phyloP scores from a whole-genome alignment of 1,284 basidiomycete genomes.

The Tilletia indica region DNA sequence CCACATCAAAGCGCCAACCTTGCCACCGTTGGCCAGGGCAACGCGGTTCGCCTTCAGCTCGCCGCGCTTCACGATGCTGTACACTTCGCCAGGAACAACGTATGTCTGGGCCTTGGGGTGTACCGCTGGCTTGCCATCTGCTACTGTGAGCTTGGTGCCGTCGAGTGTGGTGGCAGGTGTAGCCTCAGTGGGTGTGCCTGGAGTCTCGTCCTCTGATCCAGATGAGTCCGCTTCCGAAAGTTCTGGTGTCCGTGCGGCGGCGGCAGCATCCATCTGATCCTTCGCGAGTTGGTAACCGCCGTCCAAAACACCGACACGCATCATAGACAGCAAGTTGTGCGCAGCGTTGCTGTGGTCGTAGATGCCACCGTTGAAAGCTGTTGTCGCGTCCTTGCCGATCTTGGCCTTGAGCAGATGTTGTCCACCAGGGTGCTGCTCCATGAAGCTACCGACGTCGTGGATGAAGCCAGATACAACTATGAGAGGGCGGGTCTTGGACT shows the following conservation, averaged over 20 bases:
- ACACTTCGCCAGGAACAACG: slow-evolving; percentile 49
- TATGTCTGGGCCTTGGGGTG: slow-evolving; percentile 31
- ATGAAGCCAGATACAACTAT: slow-evolving; percentile 53
- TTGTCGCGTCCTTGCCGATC: slow-evolving; percentile 53
- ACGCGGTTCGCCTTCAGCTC: slow-evolving; percentile 30
- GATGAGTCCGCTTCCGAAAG: slow-evolving; percentile 24
- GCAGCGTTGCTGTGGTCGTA: slow-evolving; percentile 55
- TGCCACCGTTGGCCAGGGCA: slow-evolving; percentile 9
- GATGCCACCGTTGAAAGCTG: slow-evolving; percentile 52
- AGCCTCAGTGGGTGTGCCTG: slow-evolving; percentile 22
- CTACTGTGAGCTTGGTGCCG: neutral
- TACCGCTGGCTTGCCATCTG: slow-evolving; percentile 7
- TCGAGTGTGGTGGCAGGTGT: slow-evolving; percentile 19
- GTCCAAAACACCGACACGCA: slow-evolving; percentile 54
- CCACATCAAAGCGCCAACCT: slow-evolving; percentile 12
- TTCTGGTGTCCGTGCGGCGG: slow-evolving; percentile 33
- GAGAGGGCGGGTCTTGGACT: slow-evolving; percentile 51
- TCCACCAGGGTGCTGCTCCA: slow-evolving; percentile 54
- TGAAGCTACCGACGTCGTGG: slow-evolving; percentile 51
- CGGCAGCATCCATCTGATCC: slow-evolving; percentile 36
- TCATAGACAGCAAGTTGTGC: slow-evolving; percentile 53
- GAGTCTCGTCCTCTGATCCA: slow-evolving; percentile 31
- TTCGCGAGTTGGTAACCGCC: slow-evolving; percentile 52
- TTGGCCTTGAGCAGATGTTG: slow-evolving; percentile 44
- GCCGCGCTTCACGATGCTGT: slow-evolving; percentile 44